Base-by-base conservation (phyloP, 192 early-diverging fungal species). In the Obelidium mucronatum region DNA sequence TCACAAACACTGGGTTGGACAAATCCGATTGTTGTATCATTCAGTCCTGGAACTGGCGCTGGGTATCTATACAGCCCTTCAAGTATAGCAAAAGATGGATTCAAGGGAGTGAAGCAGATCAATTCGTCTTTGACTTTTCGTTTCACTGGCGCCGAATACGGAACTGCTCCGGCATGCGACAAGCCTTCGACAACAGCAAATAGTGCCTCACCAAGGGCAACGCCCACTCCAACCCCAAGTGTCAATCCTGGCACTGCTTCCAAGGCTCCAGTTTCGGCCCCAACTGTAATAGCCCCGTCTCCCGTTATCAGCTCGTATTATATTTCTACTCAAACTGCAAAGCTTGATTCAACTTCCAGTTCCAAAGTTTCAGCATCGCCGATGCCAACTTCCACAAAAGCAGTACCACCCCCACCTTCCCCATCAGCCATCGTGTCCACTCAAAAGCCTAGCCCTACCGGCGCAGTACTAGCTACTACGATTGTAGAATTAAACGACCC, bases 1-100 rank as follows among this genome's bases (percentile, higher is more conserved):
- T 68, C 6, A 51, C 30, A 40, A 68, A 68, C 39, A 68, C 37
- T 17, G 66, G 39, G 19, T 31, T 31, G 6, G 30, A 51, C 28
- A 15, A 68, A 68, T 1, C 26, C 37, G 31, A 51, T 68, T 33
- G 66, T 51, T 31, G n/a, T 68, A 3, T 37, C 13, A 51, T 68
- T 51, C 66, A 52, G 66, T 30, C 15, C 15, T 19, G 39, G 39
- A 42, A 17, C 44, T n/a, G 66, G 66, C 6, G 66, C 40, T n/a
- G 66, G 66, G 17, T 68, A 68, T 31, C 28, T 68, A 4, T 68
- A 68, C 44, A n/a, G n/a, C n/a, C n/a, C n/a, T n/a, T n/a, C n/a
- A n/a, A n/a, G n/a, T n/a, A n/a, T n/a, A n/a, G 1, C 24, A 24
- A 8, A 24, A 30, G 48, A 28, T 17, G 26, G 3, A 51, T 37